Evolutionary conservation across 495 filamentous ascomycete genomes (phyloP), one percentile per base, ranked within the genome.

Genomic region (Talaromyces trachyspermus): DNA sequence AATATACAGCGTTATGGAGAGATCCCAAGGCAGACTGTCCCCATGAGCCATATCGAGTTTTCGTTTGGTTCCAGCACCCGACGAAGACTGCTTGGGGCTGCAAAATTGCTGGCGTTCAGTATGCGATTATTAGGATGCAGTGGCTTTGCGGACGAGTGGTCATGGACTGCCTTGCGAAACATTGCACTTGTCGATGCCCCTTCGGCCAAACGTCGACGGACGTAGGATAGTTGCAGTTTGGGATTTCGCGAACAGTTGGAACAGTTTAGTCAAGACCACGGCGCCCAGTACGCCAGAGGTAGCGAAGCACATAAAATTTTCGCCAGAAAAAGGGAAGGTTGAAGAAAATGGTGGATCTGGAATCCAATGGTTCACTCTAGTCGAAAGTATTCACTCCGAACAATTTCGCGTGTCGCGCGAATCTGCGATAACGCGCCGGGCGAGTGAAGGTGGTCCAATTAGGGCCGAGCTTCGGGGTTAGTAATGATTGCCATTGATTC

Each of bases 161-260:
- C 62, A 38, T 69, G 60, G 2, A 71, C 60, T 5, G 69, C 69
- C 48, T 69, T 70, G 27, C 66, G 67, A 36, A 73, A 73, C 69
- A 73, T 72, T 4, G 48, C 46, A 20, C 20, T 26, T 14, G 39
- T 42, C 23, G 39, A 26, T 26, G 17, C 5, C 20, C 15, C 11
- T 25, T 11, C 8, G 7, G 12, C 39, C 19, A 14, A 26, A 24
- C 26, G 39, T 24, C 23, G 39, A 24, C n/a, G 15, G 15, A 14
- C 39, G 20, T n/a, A 42, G 23, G 22, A 24, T 23, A 42, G 23
- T 42, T 42, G 39, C 7, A 4, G 9, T n/a, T 17, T 36, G 8
- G 12, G 32, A 17, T 17, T 6, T n/a, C 23, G 26, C 39, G 26
- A 17, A 11, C 22, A 42, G 26, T 14, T 24, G 24, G 15, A 14